Evolutionary conservation across 2,329 filamentous ascomycete species (phyloP).

Genomic region (Gnomoniopsis sp.): DNA sequence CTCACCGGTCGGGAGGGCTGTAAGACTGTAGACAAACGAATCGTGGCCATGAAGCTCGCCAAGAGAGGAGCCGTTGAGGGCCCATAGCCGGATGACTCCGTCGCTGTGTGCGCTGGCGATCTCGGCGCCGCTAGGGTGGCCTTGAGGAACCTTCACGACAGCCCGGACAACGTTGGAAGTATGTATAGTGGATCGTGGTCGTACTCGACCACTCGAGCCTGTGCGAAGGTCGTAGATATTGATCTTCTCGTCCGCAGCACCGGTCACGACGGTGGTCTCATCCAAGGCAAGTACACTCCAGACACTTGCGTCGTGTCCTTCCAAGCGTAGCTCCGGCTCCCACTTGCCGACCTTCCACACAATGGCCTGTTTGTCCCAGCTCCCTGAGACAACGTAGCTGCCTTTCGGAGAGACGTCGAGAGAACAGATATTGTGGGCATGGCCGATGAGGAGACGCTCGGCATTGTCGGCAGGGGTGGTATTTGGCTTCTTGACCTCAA

Average conservation of each 20-base stretch:
- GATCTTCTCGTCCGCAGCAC: conserved; percentile 85
- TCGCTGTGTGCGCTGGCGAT: conserved; percentile 96
- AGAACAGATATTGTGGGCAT: conserved; percentile 83
- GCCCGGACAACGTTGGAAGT: conserved; percentile 83
- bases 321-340: conserved; percentile 69
- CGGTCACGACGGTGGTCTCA: conserved; percentile 78
- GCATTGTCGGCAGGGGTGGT: conserved; percentile 70
- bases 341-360: conserved; percentile 85
- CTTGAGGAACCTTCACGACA: conserved; percentile 73
- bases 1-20: conserved; percentile 75
- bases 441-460: conserved; percentile 81
- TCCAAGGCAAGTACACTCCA: conserved; percentile 91
- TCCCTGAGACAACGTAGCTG: conserved; percentile 78
- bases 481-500: conserved; percentile 77
- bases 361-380: conserved; percentile 87
- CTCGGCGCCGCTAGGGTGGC: conserved; percentile 79
- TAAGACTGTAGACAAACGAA: conserved; percentile 88
- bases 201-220: conserved; percentile 51
- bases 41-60: conserved; percentile 83
- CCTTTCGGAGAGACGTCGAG: conserved; percentile 74
- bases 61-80: conserved; percentile 70
- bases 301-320: conserved; percentile 77
- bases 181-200: conserved; percentile 52
- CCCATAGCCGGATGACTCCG: conserved; percentile 84
- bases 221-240: conserved; percentile 74